phyloP scores from a whole-genome alignment of 2,329 filamentous ascomycete genomes.

The Penicillium sp. region DNA sequence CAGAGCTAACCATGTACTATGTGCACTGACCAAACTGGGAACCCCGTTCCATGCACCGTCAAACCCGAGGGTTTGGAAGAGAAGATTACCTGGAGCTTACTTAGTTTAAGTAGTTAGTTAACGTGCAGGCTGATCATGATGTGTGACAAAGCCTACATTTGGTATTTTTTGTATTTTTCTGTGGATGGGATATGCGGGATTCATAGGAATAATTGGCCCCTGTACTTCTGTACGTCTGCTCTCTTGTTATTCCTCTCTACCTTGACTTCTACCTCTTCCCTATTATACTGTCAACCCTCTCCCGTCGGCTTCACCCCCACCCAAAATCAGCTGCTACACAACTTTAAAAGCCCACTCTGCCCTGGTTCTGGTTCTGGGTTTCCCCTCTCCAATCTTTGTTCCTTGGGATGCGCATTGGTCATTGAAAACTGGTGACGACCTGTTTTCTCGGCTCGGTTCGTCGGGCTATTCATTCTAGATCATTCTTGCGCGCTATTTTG shows the following conservation, averaged over 20 bases:
- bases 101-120: neutral
- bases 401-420: neutral
- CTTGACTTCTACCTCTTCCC: neutral
- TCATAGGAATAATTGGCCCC: neutral
- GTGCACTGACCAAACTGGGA: neutral
- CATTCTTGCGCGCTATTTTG: constrained; percentile 7
- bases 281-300: neutral
- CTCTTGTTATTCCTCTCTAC: too few species aligned
- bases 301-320: neutral
- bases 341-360: constrained; percentile 4
- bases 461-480: neutral
- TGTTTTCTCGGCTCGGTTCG: neutral
- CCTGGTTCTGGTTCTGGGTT: neutral
- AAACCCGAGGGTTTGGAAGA: neutral
- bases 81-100: neutral
- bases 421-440: neutral
- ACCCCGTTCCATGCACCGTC: neutral
- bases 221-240: neutral
- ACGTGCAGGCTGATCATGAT: too few species aligned
- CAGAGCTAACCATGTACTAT: too few species aligned
- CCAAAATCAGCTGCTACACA: neutral
- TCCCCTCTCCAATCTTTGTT: neutral
- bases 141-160: too few species aligned
- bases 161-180: neutral
- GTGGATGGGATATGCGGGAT: neutral